phyloP scores from a whole-genome alignment of 345 rosid species.

The Salix suchowensis region DNA sequence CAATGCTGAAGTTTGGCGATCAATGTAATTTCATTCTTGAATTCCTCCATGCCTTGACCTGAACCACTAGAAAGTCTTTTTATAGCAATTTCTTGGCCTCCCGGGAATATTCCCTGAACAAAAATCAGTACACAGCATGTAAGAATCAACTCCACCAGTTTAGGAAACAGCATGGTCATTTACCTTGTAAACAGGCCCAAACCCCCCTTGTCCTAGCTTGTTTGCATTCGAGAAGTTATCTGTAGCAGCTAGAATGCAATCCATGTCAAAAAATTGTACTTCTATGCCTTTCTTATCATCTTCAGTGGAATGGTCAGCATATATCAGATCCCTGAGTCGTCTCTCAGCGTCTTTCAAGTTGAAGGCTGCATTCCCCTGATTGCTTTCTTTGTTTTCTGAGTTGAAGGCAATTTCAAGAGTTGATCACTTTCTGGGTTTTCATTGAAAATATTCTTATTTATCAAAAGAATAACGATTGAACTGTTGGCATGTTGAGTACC shows the following conservation, averaged over 20 bases:
- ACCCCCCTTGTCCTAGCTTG: slow-evolving; percentile 56
- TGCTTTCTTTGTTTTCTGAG: slow-evolving; percentile 17
- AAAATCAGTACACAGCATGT: background rate
- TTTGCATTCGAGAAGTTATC: slow-evolving; percentile 42
- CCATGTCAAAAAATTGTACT: slow-evolving; percentile 37
- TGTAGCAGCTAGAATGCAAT: slow-evolving; percentile 41
- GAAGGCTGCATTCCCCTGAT: slow-evolving; percentile 2
- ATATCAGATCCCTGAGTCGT: slow-evolving; percentile 30
- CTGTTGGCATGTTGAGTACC: too few species aligned
- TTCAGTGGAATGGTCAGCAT: slow-evolving; percentile 17
- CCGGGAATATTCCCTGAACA: slow-evolving; percentile 40
- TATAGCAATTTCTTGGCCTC: slow-evolving; percentile 51
- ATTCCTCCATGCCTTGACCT: slow-evolving; percentile 57
- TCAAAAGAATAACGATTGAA: too few species aligned
- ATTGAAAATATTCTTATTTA: too few species aligned
- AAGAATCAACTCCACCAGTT: too few species aligned
- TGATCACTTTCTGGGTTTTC: too few species aligned
- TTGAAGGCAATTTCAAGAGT: background rate
- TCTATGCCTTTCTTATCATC: slow-evolving; percentile 42
- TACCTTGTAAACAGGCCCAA: slow-evolving; percentile 68
- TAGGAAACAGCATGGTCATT: too few species aligned
- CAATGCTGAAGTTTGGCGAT: slow-evolving; percentile 58
- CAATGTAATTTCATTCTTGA: slow-evolving; percentile 49
- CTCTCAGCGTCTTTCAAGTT: slow-evolving; percentile 26
- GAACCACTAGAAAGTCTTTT: slow-evolving; percentile 56